These are phyloP conservation scores for Aphanocladium album DNA, from an alignment of 2,329 filamentous ascomycete genomes.

Conservation along the genomic window DNA sequence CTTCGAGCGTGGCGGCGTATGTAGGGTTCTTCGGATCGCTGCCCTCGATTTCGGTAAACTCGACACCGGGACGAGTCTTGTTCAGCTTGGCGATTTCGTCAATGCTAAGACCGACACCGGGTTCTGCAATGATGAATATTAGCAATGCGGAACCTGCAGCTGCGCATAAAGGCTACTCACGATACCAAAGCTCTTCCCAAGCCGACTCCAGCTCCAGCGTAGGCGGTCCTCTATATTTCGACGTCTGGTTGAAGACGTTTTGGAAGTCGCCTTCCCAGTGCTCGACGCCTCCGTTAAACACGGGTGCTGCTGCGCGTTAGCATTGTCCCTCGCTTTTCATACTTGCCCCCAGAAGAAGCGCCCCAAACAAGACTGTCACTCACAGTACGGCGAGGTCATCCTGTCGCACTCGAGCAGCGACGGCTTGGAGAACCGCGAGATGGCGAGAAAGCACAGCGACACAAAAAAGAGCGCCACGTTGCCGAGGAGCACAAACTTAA, in stretches of 20 bases:
- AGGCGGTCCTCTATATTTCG: conserved; percentile 11
- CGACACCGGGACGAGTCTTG: conserved; percentile 6
- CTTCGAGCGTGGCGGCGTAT: conserved; percentile 16
- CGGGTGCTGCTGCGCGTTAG: neutral
- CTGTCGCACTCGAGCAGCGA: conserved; percentile 5
- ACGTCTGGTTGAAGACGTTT: conserved; percentile 6
- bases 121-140: neutral
- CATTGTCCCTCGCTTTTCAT: neutral
- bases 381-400: conserved; percentile 10
- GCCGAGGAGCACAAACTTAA: neutral
- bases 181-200: conserved; percentile 12
- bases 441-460: neutral
- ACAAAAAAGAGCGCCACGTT: neutral
- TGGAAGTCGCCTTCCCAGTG: conserved; percentile 10
- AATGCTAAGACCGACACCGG: neutral
- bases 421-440: neutral
- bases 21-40: conserved; percentile 7
- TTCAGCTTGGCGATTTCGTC: conserved; percentile 10
- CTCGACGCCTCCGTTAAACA: conserved; percentile 7
- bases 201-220: conserved; percentile 7
- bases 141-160: neutral
- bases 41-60: conserved; percentile 3
- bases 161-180: neutral
- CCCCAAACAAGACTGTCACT: too few relatives aligned
- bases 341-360: too few relatives aligned